Evolutionary conservation across 169 alveolate species (phyloP).

Genomic region (Plasmodium cynomolgi): DNA sequence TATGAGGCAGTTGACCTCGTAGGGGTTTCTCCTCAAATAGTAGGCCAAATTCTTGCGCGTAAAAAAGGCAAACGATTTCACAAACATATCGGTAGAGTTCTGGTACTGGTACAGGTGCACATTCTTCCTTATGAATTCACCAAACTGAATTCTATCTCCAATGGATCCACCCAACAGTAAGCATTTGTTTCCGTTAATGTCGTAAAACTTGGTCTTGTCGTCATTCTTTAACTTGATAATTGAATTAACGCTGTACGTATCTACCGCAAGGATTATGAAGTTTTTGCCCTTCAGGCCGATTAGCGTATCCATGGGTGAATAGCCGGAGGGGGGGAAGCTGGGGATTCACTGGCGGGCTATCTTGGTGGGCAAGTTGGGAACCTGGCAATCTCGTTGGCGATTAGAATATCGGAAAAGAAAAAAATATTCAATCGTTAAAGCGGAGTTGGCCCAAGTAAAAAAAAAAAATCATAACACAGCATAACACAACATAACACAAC

Average conservation of each 20-base stretch:
- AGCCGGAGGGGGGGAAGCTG: neutral
- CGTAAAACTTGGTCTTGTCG: slow-evolving; percentile 81
- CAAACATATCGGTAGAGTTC: slow-evolving; percentile 84
- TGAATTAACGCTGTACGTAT: slow-evolving; percentile 83
- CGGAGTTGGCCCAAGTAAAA: neutral
- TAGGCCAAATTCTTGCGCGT: slow-evolving; percentile 89
- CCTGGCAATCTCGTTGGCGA: neutral
- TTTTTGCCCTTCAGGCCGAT: slow-evolving; percentile 89
- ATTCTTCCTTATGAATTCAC: slow-evolving; percentile 86
- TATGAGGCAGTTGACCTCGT: slow-evolving; percentile 87
- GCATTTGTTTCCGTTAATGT: slow-evolving; percentile 85
- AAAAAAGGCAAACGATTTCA: slow-evolving; percentile 89
- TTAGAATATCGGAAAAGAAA: neutral
- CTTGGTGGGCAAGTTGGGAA: neutral
- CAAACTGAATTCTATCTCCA: slow-evolving; percentile 90
- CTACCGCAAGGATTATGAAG: slow-evolving; percentile 87
- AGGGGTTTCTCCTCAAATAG: slow-evolving; percentile 89
- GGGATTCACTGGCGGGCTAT: neutral
- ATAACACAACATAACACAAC: neutral
- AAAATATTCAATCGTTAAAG: neutral
- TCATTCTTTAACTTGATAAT: slow-evolving; percentile 81
- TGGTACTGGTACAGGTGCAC: slow-evolving; percentile 85
- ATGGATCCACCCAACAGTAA: slow-evolving; percentile 88
- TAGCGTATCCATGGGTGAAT: slow-evolving; percentile 85
- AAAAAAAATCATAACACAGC: neutral